Evolutionary conservation across 2,329 filamentous ascomycete species (phyloP).

Genomic region (Emmonsiellopsis sp.): DNA sequence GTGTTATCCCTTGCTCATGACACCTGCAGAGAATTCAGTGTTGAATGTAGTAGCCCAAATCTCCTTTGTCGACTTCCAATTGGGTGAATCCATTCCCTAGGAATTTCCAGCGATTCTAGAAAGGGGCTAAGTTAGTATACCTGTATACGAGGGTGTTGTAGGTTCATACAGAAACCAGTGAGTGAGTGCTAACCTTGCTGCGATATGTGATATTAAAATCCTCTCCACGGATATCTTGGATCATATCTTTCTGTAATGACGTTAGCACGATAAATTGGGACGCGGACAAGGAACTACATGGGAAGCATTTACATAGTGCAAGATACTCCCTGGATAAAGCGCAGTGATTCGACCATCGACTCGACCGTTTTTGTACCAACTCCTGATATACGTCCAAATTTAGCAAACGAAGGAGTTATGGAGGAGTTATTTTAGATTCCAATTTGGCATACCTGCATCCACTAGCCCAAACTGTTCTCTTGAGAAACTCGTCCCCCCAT

Average conservation of each 20-base stretch:
- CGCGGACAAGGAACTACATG: background rate
- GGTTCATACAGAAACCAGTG: background rate
- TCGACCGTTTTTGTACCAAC: slow-evolving; percentile 21
- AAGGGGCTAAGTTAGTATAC: background rate
- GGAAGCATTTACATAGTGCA: slow-evolving; percentile 2
- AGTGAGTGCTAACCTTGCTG: background rate
- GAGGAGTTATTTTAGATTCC: too few relatives aligned
- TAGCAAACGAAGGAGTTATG: too few relatives aligned
- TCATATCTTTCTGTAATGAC: slow-evolving; percentile 8
- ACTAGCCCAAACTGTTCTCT: slow-evolving; percentile 19
- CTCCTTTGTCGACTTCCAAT: background rate
- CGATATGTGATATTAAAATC: slow-evolving; percentile 16
- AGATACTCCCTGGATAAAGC: slow-evolving; percentile 10
- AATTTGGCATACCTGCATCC: slow-evolving; percentile 10
- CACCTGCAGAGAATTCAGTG: background rate
- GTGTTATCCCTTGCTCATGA: background rate
- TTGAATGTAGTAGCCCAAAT: background rate
- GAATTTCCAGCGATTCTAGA: background rate
- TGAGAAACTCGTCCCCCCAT: slow-evolving; percentile 22
- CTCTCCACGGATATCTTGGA: slow-evolving; percentile 14
- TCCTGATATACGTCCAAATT: background rate
- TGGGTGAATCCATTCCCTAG: background rate
- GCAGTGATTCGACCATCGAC: slow-evolving; percentile 12
- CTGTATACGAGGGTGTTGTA: too few relatives aligned
- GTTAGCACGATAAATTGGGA: background rate